Evolutionary conservation across 2,329 filamentous ascomycete species (phyloP).

Genomic region (Setomelanomma holmii): DNA sequence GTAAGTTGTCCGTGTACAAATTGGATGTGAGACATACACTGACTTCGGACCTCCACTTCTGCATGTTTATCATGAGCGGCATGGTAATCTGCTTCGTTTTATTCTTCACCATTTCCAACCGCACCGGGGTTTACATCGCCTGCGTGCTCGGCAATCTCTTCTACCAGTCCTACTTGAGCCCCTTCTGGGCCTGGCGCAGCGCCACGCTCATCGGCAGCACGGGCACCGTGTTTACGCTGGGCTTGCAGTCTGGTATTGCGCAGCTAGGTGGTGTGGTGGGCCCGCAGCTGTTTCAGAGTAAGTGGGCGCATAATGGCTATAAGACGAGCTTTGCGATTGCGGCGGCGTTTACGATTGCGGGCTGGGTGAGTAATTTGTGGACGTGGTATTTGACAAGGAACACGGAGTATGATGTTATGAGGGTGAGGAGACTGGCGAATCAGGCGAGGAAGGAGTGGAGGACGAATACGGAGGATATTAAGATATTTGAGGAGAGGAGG

Average conservation of each 20-base stretch:
- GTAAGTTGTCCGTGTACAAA: too few relatives aligned
- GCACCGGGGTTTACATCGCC: constrained; percentile 51
- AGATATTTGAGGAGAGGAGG: constrained; percentile 23
- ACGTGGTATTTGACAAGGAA: constrained; percentile 54
- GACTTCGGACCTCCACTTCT: too few relatives aligned
- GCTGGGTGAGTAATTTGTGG: constrained; percentile 48
- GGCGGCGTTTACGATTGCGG: constrained; percentile 44
- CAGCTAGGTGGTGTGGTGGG: constrained; percentile 57
- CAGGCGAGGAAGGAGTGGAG: constrained; percentile 23
- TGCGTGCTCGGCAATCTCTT: constrained; percentile 55
- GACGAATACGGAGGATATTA: constrained; percentile 24
- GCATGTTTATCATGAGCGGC: constrained; percentile 49
- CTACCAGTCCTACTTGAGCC: constrained; percentile 49
- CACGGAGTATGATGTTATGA: constrained; percentile 50
- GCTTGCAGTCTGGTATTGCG: constrained; percentile 52
- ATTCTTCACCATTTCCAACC: constrained; percentile 47
- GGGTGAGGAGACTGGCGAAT: constrained; percentile 21
- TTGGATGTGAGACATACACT: too few relatives aligned
- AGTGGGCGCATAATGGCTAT: constrained; percentile 53
- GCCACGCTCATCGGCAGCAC: constrained; percentile 46
- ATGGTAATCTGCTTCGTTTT: constrained; percentile 55
- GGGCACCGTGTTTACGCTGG: constrained; percentile 55
- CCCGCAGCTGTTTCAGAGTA: constrained; percentile 54
- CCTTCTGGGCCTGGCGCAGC: constrained; percentile 31
- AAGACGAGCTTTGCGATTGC: constrained; percentile 49